phyloP scores from a whole-genome alignment of 768 basidiomycete species.

The Mycena polygramma region DNA sequence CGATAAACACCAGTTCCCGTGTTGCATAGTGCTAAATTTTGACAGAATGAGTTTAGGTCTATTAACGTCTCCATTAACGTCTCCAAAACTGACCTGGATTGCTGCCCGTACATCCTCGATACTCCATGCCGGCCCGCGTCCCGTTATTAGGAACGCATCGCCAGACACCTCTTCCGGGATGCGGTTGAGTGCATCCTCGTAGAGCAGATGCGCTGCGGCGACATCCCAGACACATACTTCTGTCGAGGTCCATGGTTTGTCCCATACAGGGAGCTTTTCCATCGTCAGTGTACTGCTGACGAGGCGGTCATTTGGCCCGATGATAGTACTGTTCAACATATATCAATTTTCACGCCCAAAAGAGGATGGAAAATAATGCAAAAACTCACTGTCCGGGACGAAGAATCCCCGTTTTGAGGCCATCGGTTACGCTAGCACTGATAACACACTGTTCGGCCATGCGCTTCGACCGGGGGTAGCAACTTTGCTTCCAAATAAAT shows the following conservation, averaged over 20 bases:
- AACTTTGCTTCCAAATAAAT: constrained; percentile 52
- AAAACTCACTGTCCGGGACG: constrained; percentile 49
- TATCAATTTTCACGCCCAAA: background rate
- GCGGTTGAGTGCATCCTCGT: constrained; percentile 46
- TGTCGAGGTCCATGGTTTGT: constrained; percentile 46
- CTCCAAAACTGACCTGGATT: constrained; percentile 44
- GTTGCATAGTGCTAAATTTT: constrained; percentile 45
- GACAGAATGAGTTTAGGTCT: background rate
- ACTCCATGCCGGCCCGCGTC: constrained; percentile 49
- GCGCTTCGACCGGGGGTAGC: constrained; percentile 69
- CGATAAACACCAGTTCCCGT: constrained; percentile 43
- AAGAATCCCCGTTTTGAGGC: constrained; percentile 58
- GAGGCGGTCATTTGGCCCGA: constrained; percentile 50
- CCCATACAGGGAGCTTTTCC: constrained; percentile 48
- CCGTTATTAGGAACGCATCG: constrained; percentile 52
- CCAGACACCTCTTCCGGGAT: constrained; percentile 44
- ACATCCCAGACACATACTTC: constrained; percentile 52
- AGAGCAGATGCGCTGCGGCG: constrained; percentile 49
- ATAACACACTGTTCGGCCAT: constrained; percentile 66
- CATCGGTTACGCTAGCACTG: constrained; percentile 62
- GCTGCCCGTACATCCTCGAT: constrained; percentile 45
- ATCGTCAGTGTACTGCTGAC: constrained; percentile 48
- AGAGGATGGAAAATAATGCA: background rate
- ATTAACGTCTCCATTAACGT: background rate
- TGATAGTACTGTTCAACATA: constrained; percentile 43